A percentile compares a stretch with the other conserved stretches of the same genome.
These are phyloP conservation scores for Macadamia integrifolia DNA, from an alignment of 164 flowering plant species.

Conservation along the genomic window DNA sequence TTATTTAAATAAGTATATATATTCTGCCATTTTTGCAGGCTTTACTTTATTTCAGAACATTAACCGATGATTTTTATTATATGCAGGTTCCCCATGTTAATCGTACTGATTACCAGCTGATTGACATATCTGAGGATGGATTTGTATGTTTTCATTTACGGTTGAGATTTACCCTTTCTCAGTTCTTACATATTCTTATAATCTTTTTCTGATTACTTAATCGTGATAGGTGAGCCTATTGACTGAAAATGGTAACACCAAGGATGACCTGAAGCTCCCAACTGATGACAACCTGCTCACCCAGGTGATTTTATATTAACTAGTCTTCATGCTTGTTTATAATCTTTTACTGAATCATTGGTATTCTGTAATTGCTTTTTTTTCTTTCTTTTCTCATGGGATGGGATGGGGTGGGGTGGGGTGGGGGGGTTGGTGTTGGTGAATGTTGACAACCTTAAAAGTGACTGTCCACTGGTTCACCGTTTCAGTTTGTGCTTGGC, in stretches of 20 bases:
- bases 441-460: no score
- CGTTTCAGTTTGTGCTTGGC: no score
- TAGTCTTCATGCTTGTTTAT: no score
- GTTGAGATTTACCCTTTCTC: not conserved
- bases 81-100: conserved; percentile 58
- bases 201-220: no score
- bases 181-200: not conserved
- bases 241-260: conserved; percentile 54
- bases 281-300: conserved; percentile 47
- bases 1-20: not conserved
- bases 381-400: no score
- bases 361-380: not conserved
- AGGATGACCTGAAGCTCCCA: conserved; percentile 56
- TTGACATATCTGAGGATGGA: conserved; percentile 66
- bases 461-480: no score
- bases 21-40: no score
- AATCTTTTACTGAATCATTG: no score
- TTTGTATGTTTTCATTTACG: conserved; percentile 30
- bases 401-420: no score
- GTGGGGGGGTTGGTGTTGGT: no score
- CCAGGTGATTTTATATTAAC: conserved; percentile 26
- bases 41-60: not conserved
- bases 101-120: conserved; percentile 59
- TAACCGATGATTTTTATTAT: not conserved
- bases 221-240: conserved; percentile 43